Base-by-base conservation (phyloP, 2,329 filamentous ascomycete species). In the Fusarium phyllophilum region DNA sequence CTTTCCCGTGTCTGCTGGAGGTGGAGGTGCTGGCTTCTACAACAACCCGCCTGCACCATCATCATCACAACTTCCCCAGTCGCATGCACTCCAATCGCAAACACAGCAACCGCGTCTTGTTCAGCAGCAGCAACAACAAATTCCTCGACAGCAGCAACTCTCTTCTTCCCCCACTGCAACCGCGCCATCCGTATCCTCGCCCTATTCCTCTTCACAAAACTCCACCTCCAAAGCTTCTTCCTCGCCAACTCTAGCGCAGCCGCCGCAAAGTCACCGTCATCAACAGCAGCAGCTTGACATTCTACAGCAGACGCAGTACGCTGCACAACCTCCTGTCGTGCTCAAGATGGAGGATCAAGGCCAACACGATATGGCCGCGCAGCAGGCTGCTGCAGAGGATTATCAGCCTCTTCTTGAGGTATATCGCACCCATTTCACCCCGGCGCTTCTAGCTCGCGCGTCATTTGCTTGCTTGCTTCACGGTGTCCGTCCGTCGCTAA, bases 341-440 rank as follows among this genome's bases (percentile, higher is more conserved):
- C 68, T 75, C 59, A 79, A 73, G 66, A 83, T 83, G 82, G 81
- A 82, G 42, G 80, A 80, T 22, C 77, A 80, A 57, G 74, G 76
- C 29, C 75, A 79, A 59, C 82, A 85, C 73, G 87, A 87, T 70
- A 81, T 90, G 60, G 85, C 84, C 45, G 89, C 89, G 59, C 89
- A 92, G 80, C 88, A 91, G 80, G 88, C 87, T 52, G 86, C 90
- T 36, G 90, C 90, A 15, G 83, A 87, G 63, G 86, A 89, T 44
- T 92, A 90, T 78, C 86, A 88, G 68, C 89, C 89, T 12, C 82
- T 86, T n/a, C 81, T 89, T 46, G 82, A 88, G 83, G 90, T 91
- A 82, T 78, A 85, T 78, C 62, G 29, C 52, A 63, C 51, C 18
- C 51, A 41, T 41, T 41, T 24, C 33, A 22, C 46, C 20, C n/a